These are phyloP conservation scores for Coemansia sp. DNA, from an alignment of 192 early-diverging fungal genomes.

Conservation along the genomic window DNA sequence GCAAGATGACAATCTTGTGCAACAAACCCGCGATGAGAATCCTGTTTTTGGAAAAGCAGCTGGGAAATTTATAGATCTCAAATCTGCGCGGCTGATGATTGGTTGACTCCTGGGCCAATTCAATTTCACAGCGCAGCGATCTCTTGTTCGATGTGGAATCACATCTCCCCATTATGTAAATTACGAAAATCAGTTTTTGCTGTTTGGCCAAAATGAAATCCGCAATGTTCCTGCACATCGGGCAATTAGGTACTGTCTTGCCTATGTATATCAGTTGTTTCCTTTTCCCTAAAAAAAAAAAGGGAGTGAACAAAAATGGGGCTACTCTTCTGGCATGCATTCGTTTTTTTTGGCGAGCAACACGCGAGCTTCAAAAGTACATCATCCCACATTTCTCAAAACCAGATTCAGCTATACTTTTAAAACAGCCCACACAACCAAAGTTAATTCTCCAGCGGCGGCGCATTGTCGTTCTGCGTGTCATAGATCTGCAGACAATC, in stretches of 20 bases:
- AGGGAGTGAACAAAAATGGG: too few species aligned
- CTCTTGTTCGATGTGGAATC: background rate
- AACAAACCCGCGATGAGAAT: background rate
- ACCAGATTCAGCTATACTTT: too few species aligned
- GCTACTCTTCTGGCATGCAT: too few species aligned
- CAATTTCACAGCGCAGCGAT: too few species aligned
- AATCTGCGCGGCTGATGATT: conserved; percentile 18
- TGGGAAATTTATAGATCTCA: conserved; percentile 13
- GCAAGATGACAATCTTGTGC: conserved; percentile 29
- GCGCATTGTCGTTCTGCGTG: conserved; percentile 33
- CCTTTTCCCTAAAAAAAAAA: too few species aligned
- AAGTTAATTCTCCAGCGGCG: background rate
- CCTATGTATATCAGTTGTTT: too few species aligned
- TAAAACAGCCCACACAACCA: too few species aligned
- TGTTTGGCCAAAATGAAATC: too few species aligned
- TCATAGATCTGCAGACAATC: conserved; percentile 36
- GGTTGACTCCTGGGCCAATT: background rate
- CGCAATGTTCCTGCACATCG: too few species aligned
- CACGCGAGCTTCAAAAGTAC: background rate
- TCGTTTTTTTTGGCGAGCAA: too few species aligned
- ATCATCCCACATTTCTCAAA: background rate
- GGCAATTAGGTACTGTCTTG: too few species aligned
- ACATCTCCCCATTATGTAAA: background rate
- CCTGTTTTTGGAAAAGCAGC: background rate
- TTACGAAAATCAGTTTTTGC: background rate